Conservation (phyloP, 768 basidiomycete species). For the Boletus reticuloceps region DNA sequence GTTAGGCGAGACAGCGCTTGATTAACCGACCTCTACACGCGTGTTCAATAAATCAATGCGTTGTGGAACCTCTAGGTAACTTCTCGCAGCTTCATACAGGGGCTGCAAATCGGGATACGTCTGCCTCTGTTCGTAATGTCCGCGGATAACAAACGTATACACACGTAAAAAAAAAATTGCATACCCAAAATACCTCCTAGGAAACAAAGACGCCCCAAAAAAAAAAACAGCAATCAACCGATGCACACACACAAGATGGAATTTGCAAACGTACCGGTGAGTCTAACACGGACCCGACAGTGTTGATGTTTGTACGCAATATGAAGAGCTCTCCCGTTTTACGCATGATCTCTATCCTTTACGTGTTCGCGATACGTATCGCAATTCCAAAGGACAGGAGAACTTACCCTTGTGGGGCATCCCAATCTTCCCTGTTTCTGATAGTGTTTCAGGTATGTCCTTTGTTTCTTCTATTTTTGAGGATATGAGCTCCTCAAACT, state of each 20-base stretch:
- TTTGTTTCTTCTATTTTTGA: conserved; percentile 95
- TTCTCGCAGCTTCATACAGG: conserved; percentile 88
- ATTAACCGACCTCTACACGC: conserved; percentile 75
- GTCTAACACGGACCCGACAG: conserved; percentile 95
- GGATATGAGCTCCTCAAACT: conserved; percentile 93
- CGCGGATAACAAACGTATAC: conserved; percentile 9
- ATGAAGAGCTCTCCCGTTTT: conserved; percentile 96
- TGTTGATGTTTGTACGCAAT: conserved; percentile 89
- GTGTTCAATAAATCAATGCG: conserved; percentile 91
- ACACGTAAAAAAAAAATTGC: conserved; percentile 23
- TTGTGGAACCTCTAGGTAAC: conserved; percentile 93
- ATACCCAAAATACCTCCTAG: conserved; percentile 93
- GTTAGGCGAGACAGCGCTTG: conserved; percentile 7
- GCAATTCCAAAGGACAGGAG: neutral
- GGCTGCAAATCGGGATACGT: conserved; percentile 95
- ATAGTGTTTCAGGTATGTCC: conserved; percentile 90
- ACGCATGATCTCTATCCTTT: conserved; percentile 82
- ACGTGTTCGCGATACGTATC: conserved; percentile 13
- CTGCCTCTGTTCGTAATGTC: conserved; percentile 39
- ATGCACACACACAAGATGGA: conserved; percentile 1
- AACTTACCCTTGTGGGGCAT: conserved; percentile 75
- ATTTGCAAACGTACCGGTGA: conserved; percentile 65
- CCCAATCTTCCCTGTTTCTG: conserved; percentile 92
- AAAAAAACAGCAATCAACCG: neutral
- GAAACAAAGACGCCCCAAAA: neutral